Evolutionary conservation across 805 yeast species (phyloP).

Genomic region (Scheffersomyces coipomensis): DNA sequence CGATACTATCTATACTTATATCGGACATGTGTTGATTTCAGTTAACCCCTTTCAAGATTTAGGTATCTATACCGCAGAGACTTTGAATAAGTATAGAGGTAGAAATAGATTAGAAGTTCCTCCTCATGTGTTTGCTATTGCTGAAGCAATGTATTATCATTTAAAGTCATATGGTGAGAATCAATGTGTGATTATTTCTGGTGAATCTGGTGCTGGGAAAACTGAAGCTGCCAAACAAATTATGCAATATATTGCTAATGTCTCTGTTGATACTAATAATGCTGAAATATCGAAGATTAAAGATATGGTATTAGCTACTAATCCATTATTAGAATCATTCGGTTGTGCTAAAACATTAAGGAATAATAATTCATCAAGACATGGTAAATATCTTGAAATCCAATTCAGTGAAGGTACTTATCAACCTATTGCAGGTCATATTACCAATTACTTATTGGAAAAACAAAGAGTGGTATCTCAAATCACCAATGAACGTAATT

Average conservation of each 20-base stretch:
- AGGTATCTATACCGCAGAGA: conserved; percentile 87
- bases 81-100: conserved; percentile 75
- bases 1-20: conserved; percentile 87
- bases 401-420: conserved; percentile 68
- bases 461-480: conserved; percentile 98
- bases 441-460: conserved; percentile 90
- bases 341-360: conserved; percentile 93
- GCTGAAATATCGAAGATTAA: conserved; percentile 81
- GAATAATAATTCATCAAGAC: conserved; percentile 87
- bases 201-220: conserved; percentile 98
- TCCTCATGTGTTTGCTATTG: conserved; percentile 97
- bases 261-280: conserved; percentile 66
- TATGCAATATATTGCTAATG: conserved; percentile 95
- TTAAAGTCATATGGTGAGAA: conserved; percentile 91
- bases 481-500: conserved; percentile 87
- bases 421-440: conserved; percentile 93
- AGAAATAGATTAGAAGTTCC: conserved; percentile 94
- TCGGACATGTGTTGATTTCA: conserved; percentile 91
- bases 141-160: conserved; percentile 94
- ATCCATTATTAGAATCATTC: conserved; percentile 85
- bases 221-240: conserved; percentile 97
- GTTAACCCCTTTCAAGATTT: conserved; percentile 95
- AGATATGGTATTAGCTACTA: conserved; percentile 97
- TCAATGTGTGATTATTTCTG: conserved; percentile 96
- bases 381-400: conserved; percentile 91